Conservation (phyloP, 768 basidiomycete species). For the Agaricus bisporus region DNA sequence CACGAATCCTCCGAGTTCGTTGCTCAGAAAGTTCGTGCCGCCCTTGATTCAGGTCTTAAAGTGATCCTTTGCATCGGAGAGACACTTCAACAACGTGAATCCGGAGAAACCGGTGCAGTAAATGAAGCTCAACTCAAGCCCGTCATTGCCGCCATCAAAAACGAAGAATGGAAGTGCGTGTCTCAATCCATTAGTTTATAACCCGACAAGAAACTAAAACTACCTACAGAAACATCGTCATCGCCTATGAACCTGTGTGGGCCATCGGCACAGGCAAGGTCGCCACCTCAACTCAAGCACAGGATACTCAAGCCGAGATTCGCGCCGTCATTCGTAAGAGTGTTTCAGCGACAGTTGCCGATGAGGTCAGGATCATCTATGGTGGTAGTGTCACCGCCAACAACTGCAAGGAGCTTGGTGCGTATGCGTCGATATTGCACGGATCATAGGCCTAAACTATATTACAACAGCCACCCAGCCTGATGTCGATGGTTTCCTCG, state of each 20-base stretch:
- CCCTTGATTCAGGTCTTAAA: conserved; percentile 65
- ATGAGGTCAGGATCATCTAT: conserved; percentile 82
- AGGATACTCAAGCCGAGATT: conserved; percentile 83
- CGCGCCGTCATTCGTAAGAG: conserved; percentile 63
- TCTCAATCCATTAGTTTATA: not conserved
- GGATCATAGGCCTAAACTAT: not conserved
- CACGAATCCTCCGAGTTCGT: conserved; percentile 79
- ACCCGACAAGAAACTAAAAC: not conserved
- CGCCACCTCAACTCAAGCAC: conserved; percentile 87
- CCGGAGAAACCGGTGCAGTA: conserved; percentile 67
- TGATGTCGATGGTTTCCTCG: conserved; percentile 97
- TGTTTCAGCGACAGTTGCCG: conserved; percentile 67
- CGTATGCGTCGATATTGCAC: conserved; percentile 21
- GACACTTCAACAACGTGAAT: conserved; percentile 84
- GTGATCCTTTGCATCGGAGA: conserved; percentile 98
- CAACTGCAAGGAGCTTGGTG: conserved; percentile 86
- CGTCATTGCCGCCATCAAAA: conserved; percentile 55
- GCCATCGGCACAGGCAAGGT: conserved; percentile 98
- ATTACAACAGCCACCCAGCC: conserved; percentile 49
- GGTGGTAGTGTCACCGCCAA: conserved; percentile 90
- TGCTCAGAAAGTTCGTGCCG: conserved; percentile 81
- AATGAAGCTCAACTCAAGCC: conserved; percentile 79
- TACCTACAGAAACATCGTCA: conserved; percentile 67
- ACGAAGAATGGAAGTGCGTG: conserved; percentile 78
- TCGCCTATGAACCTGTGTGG: conserved; percentile 98